phyloP scores from a whole-genome alignment of 2,329 filamentous ascomycete species.

The Aspergillus fumigatiaffinis region DNA sequence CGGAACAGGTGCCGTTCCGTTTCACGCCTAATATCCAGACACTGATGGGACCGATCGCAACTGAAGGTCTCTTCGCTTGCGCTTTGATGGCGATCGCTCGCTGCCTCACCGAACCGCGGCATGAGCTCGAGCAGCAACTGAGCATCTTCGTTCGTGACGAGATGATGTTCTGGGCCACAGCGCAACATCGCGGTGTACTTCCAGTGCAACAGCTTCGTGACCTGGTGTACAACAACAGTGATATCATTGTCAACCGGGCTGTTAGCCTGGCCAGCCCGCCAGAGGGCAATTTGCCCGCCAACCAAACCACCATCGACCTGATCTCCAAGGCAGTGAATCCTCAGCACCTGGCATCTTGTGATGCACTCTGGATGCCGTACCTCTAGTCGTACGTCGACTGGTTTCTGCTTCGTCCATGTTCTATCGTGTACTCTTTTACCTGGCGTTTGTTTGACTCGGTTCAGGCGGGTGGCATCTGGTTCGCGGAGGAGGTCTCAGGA shows the following conservation, averaged over 20 bases:
- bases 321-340: conserved; percentile 93
- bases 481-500: neutral
- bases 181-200: conserved; percentile 63
- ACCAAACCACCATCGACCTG: conserved; percentile 94
- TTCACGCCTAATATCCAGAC: conserved; percentile 94
- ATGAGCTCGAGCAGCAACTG: conserved; percentile 89
- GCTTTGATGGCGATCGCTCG: conserved; percentile 95
- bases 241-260: conserved; percentile 87
- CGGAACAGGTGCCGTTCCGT: conserved; percentile 93
- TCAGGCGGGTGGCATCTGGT: conserved; percentile 2
- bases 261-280: conserved; percentile 76
- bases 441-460: conserved; percentile 13
- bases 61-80: conserved; percentile 93
- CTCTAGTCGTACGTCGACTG: conserved; percentile 49
- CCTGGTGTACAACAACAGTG: conserved; percentile 78
- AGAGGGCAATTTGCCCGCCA: conserved; percentile 77
- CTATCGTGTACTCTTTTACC: conserved; percentile 12
- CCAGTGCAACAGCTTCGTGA: conserved; percentile 70
- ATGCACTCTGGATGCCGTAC: conserved; percentile 97
- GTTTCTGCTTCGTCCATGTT: conserved; percentile 5
- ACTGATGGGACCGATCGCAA: conserved; percentile 90
- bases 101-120: conserved; percentile 76
- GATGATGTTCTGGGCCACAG: conserved; percentile 95
- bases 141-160: conserved; percentile 95
- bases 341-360: conserved; percentile 78